Conservation (phyloP, 2,329 filamentous ascomycete genomes). For the Fusarium continuum region DNA sequence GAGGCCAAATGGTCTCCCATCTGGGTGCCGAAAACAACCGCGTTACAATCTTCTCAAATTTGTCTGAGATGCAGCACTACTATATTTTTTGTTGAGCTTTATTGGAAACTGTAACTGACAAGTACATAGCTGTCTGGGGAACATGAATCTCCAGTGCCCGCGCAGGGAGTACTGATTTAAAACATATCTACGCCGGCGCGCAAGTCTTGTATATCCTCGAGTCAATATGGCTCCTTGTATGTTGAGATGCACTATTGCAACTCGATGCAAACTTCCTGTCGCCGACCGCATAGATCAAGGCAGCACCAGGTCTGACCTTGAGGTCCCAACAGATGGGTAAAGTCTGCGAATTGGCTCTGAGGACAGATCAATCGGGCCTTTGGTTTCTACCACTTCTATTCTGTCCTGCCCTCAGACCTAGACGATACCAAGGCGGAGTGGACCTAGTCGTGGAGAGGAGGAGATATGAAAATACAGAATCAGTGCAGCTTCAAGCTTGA, state of each 20-base stretch:
- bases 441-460: constrained; percentile 6
- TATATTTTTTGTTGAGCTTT: constrained; percentile 45
- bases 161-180: constrained; percentile 1
- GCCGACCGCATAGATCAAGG: constrained; percentile 2
- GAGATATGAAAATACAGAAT: constrained; percentile 13
- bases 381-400: constrained; percentile 17
- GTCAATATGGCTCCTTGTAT: constrained; percentile 3
- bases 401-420: constrained; percentile 2
- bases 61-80: constrained; percentile 57
- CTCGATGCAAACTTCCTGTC: neutral
- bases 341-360: neutral
- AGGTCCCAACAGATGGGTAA: neutral
- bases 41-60: constrained; percentile 72
- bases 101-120: constrained; percentile 3
- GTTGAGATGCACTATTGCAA: neutral
- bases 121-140: neutral
- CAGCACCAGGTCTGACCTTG: neutral
- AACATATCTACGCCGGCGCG: neutral
- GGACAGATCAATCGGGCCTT: constrained; percentile 15
- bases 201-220: constrained; percentile 6
- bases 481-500: constrained; percentile 7
- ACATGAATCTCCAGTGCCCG: neutral
- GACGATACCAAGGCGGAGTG: constrained; percentile 13
- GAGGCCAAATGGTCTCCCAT: constrained; percentile 41
- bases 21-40: constrained; percentile 69